Evolutionary conservation across 768 basidiomycete species (phyloP), one percentile per base, ranked within the genome.

Genomic region (Psilocybe tampanensis): DNA sequence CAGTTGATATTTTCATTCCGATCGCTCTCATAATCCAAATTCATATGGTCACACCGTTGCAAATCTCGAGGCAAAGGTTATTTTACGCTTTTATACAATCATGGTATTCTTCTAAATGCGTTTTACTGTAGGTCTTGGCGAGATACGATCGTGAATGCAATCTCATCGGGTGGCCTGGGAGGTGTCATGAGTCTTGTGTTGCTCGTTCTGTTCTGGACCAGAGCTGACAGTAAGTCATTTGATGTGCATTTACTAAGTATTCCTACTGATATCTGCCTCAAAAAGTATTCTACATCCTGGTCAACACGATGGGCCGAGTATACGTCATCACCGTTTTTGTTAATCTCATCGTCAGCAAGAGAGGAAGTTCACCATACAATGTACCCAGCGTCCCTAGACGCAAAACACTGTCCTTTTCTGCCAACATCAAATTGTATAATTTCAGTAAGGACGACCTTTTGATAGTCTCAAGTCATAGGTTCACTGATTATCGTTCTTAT

Each of bases 261-360:
- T 39, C 32, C 8, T 7, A 47, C 53, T 39, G 19, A 54, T 18
- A 19, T 9, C 21, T n/a, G 32, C 18, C n/a, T 23, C 17, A 18
- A 9, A 18, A 48, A 68, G 66, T 65, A 22, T 66, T 60, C 53
- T 62, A 61, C 33, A 52, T 64, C 12, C 56, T 64, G 8, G 49
- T 59, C 18, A 59, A 62, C 45, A 58, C 63, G 1, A 64, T 68
- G 64, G 66, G 66, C 7, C 59, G 64, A 6, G 52, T 68, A 26
- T 65, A 65, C 29, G 59, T 54, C n/a, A 58, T 60, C 39, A 68
- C 66, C n/a, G 52, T 68, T 3, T 60, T 68, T 24, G 64, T 68
- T 19, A 68, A 68, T 26, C 52, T 68, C 26, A 43, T 65, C 7
- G 61, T 68, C 24, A 63, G 66, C 58, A 57, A 60, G 24, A 44